Conservation (phyloP, 2,329 filamentous ascomycete species). For the Aspergillus pseudotamarii region DNA sequence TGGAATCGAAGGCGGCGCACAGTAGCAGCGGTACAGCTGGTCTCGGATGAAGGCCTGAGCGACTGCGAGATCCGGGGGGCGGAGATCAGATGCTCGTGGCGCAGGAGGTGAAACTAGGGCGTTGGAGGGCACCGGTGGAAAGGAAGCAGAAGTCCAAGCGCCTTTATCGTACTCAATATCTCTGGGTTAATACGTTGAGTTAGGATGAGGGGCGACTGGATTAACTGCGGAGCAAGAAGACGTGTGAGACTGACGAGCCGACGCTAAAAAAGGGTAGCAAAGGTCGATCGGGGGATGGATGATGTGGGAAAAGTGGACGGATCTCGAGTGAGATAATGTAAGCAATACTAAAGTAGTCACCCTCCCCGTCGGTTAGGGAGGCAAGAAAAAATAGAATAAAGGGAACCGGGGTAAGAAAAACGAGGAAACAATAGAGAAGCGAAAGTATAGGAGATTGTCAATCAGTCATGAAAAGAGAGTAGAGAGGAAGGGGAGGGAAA, state of each 20-base stretch:
- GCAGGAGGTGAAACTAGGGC: conserved; percentile 21
- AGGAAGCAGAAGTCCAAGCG: conserved; percentile 11
- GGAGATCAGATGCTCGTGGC: conserved; percentile 23
- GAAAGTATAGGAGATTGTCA: background rate
- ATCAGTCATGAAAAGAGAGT: background rate
- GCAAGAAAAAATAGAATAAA: background rate
- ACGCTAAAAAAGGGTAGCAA: conserved; percentile 28
- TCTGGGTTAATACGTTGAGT: conserved; percentile 8
- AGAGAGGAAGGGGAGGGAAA: background rate
- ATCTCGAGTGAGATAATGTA: conserved; percentile 30
- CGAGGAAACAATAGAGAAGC: background rate
- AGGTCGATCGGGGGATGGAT: conserved; percentile 29
- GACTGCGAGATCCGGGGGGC: conserved; percentile 25
- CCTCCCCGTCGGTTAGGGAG: conserved; percentile 8
- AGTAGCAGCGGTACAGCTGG: conserved; percentile 15
- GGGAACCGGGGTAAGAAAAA: background rate
- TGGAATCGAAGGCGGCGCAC: conserved; percentile 23
- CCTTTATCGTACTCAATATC: background rate
- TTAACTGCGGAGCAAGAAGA: conserved; percentile 28
- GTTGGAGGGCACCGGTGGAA: conserved; percentile 12
- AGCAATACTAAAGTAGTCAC: conserved; percentile 17
- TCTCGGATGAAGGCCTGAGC: conserved; percentile 22
- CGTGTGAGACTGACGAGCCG: conserved; percentile 28
- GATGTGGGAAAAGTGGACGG: conserved; percentile 28
- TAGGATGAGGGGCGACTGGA: conserved; percentile 28